phyloP scores from a whole-genome alignment of 2,329 filamentous ascomycete species.

The Xylaria sp. region DNA sequence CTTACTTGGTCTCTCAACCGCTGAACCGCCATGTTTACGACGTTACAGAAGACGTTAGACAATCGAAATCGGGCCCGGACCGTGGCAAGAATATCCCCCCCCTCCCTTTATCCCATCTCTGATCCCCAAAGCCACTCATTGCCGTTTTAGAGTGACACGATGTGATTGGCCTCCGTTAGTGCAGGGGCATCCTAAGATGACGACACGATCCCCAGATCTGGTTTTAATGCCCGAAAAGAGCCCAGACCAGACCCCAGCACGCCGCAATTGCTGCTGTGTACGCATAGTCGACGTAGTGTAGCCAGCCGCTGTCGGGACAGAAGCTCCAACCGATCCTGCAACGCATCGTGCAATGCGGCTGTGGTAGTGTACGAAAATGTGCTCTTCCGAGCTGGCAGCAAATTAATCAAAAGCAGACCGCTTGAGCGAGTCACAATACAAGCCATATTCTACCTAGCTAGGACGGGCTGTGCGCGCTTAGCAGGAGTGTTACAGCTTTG shows the following conservation, averaged over 20 bases:
- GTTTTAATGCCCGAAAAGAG: not conserved
- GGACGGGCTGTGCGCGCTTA: no score
- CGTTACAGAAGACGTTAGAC: not conserved
- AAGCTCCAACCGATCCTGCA: conserved; percentile 15
- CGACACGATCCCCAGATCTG: conserved; percentile 17
- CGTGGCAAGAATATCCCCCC: not conserved
- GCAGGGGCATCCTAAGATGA: conserved; percentile 13
- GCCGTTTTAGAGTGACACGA: conserved; percentile 12
- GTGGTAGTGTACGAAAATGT: no score
- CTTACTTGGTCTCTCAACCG: not conserved
- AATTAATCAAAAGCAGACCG: not conserved
- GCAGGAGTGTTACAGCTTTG: no score
- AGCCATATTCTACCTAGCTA: no score
- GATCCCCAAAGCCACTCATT: conserved; percentile 15
- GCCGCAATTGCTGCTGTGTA: no score
- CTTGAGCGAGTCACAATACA: no score
- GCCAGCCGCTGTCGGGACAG: conserved; percentile 5
- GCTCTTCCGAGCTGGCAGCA: no score
- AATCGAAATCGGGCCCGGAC: conserved; percentile 10
- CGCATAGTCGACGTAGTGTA: not conserved
- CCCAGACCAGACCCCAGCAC: not conserved
- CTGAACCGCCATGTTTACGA: not conserved
- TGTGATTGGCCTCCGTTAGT: conserved; percentile 21
- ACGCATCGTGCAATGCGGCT: conserved; percentile 5
- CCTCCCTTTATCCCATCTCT: not conserved